Evolutionary conservation across 2,329 filamentous ascomycete genomes (phyloP), one percentile per base, ranked within the genome.

Genomic region (Colletotrichum cereale): DNA sequence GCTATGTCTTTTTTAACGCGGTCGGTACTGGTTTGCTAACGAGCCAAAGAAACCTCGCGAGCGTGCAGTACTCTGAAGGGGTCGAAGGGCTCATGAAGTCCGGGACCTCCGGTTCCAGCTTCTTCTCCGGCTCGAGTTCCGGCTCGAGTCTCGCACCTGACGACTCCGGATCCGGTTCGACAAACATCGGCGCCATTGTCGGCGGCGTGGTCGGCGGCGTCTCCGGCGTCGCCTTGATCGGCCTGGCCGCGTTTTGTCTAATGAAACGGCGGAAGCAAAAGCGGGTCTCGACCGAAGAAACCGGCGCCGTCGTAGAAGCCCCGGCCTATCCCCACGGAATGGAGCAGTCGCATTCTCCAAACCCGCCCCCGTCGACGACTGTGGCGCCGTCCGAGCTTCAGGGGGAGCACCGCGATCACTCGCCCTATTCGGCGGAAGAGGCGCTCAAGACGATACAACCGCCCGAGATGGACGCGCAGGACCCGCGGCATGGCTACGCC

Each of bases 191-290:
- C 6, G 80, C 84, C 21, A 86, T 87, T 53, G 84, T 78, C 10
- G 85, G 85, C 14, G 85, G 85, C 34, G 79, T 81, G 3, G 83
- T 86, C 12, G 85, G 84, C n/a, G 85, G 85, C 16, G 80, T 85
- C 4, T 82, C 76, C 0, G 80, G 75, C 18, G 74, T 87, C 26
- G 81, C 77, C 3, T 75, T 87, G n/a, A 76, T 86, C 55, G 80
- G 78, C 26, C 73, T 80, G 8, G 81, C 75, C 12, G 77, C 79
- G 47, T 86, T 84, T 75, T 82, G 85, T 73, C 75, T 86, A 26
- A 62, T 84, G 64, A 83, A 82, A 29, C 81, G 81, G 34, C 79
- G 75, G 53, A 82, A 77, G 64, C 78, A 80, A 69, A 77, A 79
- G 34, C 77, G 77, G 48, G 64, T 73, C n/a, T 58, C 74, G 53